These are phyloP conservation scores for Cladophialophora psammophila DNA, from an alignment of 2,329 filamentous ascomycete genomes.

Conservation along the genomic window DNA sequence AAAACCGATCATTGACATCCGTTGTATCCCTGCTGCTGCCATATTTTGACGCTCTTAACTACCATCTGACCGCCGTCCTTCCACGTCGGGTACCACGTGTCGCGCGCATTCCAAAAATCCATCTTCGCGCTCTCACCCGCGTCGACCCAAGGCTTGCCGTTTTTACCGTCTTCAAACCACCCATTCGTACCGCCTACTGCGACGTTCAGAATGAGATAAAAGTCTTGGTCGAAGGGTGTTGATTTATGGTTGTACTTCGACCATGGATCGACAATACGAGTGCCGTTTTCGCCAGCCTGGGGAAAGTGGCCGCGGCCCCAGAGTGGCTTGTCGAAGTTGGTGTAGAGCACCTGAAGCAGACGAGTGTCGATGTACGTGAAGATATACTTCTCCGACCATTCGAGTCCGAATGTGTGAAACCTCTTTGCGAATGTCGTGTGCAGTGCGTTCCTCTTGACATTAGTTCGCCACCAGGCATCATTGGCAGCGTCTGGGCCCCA, in stretches of 20 bases:
- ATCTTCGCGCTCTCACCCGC: constrained; percentile 68
- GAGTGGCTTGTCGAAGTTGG: constrained; percentile 73
- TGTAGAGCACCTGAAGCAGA: constrained; percentile 81
- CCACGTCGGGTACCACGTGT: constrained; percentile 76
- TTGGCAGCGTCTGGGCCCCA: constrained; percentile 77
- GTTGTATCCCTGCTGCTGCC: constrained; percentile 61
- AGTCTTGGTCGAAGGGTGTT: constrained; percentile 77
- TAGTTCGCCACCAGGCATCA: constrained; percentile 84
- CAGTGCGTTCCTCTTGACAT: constrained; percentile 76
- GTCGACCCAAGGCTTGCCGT: constrained; percentile 82
- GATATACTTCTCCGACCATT: constrained; percentile 88
- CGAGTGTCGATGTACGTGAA: constrained; percentile 87
- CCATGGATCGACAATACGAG: constrained; percentile 70
- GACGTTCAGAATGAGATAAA: constrained; percentile 78
- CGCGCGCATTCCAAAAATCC: constrained; percentile 77
- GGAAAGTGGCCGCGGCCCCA: constrained; percentile 76
- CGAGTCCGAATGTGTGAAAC: constrained; percentile 80
- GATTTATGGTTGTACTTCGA: constrained; percentile 64
- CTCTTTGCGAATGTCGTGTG: constrained; percentile 75
- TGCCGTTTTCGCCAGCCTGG: constrained; percentile 68
- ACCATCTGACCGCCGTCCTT: constrained; percentile 74
- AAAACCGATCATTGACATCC: constrained; percentile 26
- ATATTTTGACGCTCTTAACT: constrained; percentile 73
- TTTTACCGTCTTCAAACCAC: constrained; percentile 78
- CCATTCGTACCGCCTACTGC: constrained; percentile 81